A percentile compares a stretch with the other conserved stretches of the same genome.
These are phyloP conservation scores for Pisolithus marmoratus DNA, from an alignment of 768 basidiomycete species.

Conservation along the genomic window DNA sequence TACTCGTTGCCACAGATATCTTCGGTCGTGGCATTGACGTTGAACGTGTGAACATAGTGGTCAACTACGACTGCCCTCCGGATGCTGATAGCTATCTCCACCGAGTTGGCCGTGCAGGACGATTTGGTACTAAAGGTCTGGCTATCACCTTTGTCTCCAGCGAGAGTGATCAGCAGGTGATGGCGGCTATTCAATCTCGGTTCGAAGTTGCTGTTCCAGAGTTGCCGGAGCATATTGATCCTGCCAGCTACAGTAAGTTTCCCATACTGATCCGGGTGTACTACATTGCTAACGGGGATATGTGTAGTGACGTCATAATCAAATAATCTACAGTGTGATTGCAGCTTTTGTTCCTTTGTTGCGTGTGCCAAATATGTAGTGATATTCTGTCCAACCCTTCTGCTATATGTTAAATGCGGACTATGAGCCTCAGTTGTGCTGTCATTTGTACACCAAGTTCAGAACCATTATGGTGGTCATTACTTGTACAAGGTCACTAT, in stretches of 20 bases:
- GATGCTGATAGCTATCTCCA: slow-evolving; percentile 99
- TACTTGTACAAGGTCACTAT: no score
- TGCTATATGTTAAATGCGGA: not conserved
- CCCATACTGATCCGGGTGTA: not conserved
- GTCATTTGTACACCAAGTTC: no score
- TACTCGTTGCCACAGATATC: slow-evolving; percentile 97
- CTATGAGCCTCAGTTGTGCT: no score
- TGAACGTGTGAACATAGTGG: slow-evolving; percentile 98
- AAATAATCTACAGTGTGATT: not conserved
- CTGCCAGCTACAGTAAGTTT: slow-evolving; percentile 88
- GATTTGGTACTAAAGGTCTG: slow-evolving; percentile 99
- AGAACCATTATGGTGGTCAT: no score
- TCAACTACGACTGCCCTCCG: slow-evolving; percentile 97
- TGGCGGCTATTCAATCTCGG: slow-evolving; percentile 89
- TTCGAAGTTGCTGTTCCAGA: slow-evolving; percentile 98
- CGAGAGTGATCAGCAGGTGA: slow-evolving; percentile 89
- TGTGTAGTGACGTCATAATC: slow-evolving; percentile 41
- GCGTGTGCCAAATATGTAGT: not conserved
- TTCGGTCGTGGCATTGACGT: slow-evolving; percentile 99
- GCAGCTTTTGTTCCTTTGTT: not conserved
- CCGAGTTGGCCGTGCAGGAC: slow-evolving; percentile 97
- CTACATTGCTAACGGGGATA: no score
- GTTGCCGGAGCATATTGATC: slow-evolving; percentile 89
- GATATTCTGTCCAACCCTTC: not conserved
- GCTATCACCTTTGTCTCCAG: slow-evolving; percentile 95